Conservation (phyloP, 2,329 filamentous ascomycete species). For the Hypoxylon sp. region DNA sequence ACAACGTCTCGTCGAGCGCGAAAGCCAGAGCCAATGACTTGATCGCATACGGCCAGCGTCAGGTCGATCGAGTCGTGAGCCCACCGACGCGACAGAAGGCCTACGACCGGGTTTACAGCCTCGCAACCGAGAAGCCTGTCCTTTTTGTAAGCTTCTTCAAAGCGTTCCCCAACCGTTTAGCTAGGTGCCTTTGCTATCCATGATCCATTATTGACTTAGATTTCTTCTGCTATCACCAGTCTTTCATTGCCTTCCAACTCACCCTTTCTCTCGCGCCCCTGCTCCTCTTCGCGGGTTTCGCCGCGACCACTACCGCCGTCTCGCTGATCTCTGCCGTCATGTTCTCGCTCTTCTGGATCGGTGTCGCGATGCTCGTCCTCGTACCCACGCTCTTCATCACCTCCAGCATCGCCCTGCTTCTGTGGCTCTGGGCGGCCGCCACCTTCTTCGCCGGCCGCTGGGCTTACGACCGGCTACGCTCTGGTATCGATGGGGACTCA, state of each 20-base stretch:
- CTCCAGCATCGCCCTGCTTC: constrained; percentile 69
- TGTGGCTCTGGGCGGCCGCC: constrained; percentile 76
- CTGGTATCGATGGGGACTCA: constrained; percentile 32
- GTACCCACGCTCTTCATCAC: constrained; percentile 77
- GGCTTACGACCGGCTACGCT: constrained; percentile 55
- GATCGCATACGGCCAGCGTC: constrained; percentile 58
- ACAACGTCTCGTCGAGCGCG: constrained; percentile 45
- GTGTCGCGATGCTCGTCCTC: constrained; percentile 74
- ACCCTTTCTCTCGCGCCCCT: constrained; percentile 75
- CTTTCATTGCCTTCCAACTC: constrained; percentile 75
- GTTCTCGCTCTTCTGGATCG: constrained; percentile 76
- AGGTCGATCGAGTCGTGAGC: constrained; percentile 66
- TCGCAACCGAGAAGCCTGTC: constrained; percentile 74
- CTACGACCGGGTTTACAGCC: constrained; percentile 64
- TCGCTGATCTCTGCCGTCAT: constrained; percentile 71
- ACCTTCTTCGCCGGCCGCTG: constrained; percentile 66
- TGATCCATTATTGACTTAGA: constrained; percentile 21
- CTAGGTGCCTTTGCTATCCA: background rate
- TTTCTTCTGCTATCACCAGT: constrained; percentile 57
- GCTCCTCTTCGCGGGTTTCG: constrained; percentile 76
- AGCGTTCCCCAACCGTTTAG: background rate
- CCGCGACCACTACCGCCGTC: constrained; percentile 71
- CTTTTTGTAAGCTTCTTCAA: constrained; percentile 68
- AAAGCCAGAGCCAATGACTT: constrained; percentile 54
- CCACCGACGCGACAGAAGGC: constrained; percentile 70